These are phyloP conservation scores for Leccinum obscurum DNA, from an alignment of 768 basidiomycete species.

Conservation along the genomic window DNA sequence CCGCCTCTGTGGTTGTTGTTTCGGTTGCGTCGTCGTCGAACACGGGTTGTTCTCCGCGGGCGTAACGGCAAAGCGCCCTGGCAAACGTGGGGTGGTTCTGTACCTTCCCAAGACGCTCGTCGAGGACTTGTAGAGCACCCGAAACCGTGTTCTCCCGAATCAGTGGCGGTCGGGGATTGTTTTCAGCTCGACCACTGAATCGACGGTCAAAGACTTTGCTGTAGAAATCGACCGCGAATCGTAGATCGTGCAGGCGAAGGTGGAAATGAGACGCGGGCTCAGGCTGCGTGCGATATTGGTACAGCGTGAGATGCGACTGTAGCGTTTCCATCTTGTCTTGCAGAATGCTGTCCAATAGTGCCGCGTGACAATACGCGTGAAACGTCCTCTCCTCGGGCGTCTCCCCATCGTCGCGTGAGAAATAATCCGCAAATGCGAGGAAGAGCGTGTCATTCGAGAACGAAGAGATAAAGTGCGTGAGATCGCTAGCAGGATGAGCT, in stretches of 20 bases:
- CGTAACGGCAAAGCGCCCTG: slow-evolving; percentile 51
- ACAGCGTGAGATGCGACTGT: slow-evolving; percentile 72
- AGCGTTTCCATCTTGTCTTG: slow-evolving; percentile 85
- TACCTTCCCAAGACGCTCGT: slow-evolving; percentile 52
- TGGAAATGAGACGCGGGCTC: slow-evolving; percentile 61
- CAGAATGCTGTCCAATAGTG: slow-evolving; percentile 83
- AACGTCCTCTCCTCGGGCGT: slow-evolving; percentile 61
- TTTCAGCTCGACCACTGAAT: slow-evolving; percentile 71
- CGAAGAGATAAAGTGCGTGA: slow-evolving; percentile 83
- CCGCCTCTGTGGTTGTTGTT: slow-evolving; percentile 3
- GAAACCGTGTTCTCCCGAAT: slow-evolving; percentile 70
- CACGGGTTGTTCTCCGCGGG: slow-evolving; percentile 49
- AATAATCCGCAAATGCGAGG: slow-evolving; percentile 78
- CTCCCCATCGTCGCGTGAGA: slow-evolving; percentile 62
- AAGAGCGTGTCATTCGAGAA: slow-evolving; percentile 82
- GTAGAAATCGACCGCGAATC: slow-evolving; percentile 77
- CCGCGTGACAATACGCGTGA: slow-evolving; percentile 72
- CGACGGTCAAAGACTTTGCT: slow-evolving; percentile 69
- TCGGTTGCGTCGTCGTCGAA: slow-evolving; percentile 22
- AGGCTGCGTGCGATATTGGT: slow-evolving; percentile 63
- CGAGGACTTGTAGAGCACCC: slow-evolving; percentile 63
- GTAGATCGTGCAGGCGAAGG: slow-evolving; percentile 69
- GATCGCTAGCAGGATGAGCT: slow-evolving; percentile 67
- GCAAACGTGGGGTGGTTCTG: slow-evolving; percentile 21
- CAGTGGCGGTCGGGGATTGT: slow-evolving; percentile 63